Evolutionary conservation across 23 red algal genomes (phyloP), one percentile per base, ranked within the genome.

Genomic region (Gracilaria vermiculophylla): DNA sequence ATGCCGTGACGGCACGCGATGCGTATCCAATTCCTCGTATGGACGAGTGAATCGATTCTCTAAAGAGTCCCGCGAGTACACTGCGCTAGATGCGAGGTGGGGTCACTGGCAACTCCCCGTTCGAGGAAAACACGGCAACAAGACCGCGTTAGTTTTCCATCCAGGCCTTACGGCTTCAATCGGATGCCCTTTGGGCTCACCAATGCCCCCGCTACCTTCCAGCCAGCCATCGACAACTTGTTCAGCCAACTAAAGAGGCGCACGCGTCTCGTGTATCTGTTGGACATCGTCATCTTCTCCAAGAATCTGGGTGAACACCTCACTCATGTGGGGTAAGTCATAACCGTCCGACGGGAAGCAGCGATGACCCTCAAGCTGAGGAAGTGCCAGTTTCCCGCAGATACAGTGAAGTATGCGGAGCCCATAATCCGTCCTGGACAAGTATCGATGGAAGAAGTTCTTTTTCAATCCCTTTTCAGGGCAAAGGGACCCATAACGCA

Each of bases 1-100:
- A n/a, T n/a, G n/a, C n/a, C n/a, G n/a, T n/a, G n/a, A n/a, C n/a
- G n/a, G n/a, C n/a, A n/a, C n/a, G n/a, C n/a, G n/a, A n/a, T n/a
- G n/a, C n/a, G n/a, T n/a, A n/a, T n/a, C n/a, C n/a, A n/a, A n/a
- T n/a, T n/a, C n/a, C n/a, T n/a, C n/a, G n/a, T n/a, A n/a, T n/a
- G n/a, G 62, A 69, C n/a, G 62, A 69, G 62, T 69, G 24, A 20
- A 69, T 69, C 10, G 62, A 69, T 43, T 69, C 62, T 5, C 62
- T 69, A 2, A 2, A 23, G 62, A 69, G 2, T 19, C 62, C 8
- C 3, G 3, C 4, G 62, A 31, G 62, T 69, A 31, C 20, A n/a
- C 7, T 16, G 33, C 62, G 16, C 24, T 69, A 19, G 62, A 69
- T 69, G 32, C 34, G 32, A 69, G 33, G n/a, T 69, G 34, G 62